A percentile compares a stretch with the other conserved stretches of the same genome.
Conservation (phyloP, 2,329 filamentous ascomycete genomes). For the Arthrobotrys iridis region DNA sequence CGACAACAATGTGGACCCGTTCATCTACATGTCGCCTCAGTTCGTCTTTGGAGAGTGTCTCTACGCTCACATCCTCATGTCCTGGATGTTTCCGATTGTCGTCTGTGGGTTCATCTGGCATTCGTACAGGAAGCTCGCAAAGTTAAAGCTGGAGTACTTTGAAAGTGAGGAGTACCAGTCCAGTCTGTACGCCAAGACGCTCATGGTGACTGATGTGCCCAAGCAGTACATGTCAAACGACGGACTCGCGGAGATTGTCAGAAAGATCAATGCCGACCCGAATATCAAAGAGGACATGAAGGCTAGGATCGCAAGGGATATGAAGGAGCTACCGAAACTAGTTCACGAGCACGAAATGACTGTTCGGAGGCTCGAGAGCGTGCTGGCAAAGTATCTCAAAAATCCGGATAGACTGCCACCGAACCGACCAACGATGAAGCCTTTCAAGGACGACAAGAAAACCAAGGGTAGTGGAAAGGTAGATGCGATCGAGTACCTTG, state of each 20-base stretch:
- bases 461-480: slow-evolving; percentile 78
- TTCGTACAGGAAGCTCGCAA: slow-evolving; percentile 81
- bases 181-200: slow-evolving; percentile 78
- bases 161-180: slow-evolving; percentile 86
- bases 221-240: slow-evolving; percentile 81
- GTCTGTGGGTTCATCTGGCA: slow-evolving; percentile 85
- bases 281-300: slow-evolving; percentile 54
- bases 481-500: slow-evolving; percentile 93
- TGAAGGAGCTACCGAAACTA: slow-evolving; percentile 85
- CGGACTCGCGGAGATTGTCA: slow-evolving; percentile 83
- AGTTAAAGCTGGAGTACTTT: slow-evolving; percentile 80
- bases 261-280: slow-evolving; percentile 34
- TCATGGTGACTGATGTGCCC: slow-evolving; percentile 83
- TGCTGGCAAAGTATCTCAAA: slow-evolving; percentile 89
- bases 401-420: slow-evolving; percentile 82
- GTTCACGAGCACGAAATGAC: slow-evolving; percentile 83
- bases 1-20: slow-evolving; percentile 54
- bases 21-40: slow-evolving; percentile 70
- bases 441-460: slow-evolving; percentile 80
- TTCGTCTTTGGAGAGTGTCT: slow-evolving; percentile 67
- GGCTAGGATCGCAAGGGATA: slow-evolving; percentile 82
- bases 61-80: slow-evolving; percentile 71
- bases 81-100: slow-evolving; percentile 76
- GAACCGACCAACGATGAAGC: slow-evolving; percentile 79
- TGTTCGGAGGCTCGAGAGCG: slow-evolving; percentile 82